phyloP scores from a whole-genome alignment of 1,139 yeast genomes.

The Blastobotrys petasosporus region DNA sequence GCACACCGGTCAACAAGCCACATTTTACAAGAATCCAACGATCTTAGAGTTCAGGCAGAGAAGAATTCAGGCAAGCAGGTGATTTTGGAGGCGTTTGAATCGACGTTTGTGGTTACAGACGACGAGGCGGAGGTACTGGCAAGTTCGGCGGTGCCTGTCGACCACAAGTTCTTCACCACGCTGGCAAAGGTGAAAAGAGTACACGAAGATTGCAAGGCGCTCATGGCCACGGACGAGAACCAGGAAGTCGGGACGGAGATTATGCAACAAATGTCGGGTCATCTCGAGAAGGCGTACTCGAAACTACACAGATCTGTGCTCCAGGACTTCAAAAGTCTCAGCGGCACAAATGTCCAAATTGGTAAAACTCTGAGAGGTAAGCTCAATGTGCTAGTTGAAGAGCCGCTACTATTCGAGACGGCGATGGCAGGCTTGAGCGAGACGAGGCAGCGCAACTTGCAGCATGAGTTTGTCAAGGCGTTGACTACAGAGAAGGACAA shows the following conservation, averaged over 20 bases:
- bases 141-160: constrained; percentile 28
- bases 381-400: constrained; percentile 33
- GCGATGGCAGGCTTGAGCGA: constrained; percentile 32
- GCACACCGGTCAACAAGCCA: constrained; percentile 28
- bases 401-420: constrained; percentile 34
- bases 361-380: constrained; percentile 26
- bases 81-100: constrained; percentile 52
- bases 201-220: constrained; percentile 60
- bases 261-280: constrained; percentile 53
- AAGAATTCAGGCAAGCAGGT: constrained; percentile 47
- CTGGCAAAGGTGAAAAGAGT: constrained; percentile 59
- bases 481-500: constrained; percentile 44
- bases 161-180: constrained; percentile 58
- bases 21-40: constrained; percentile 37
- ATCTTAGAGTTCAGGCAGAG: constrained; percentile 41
- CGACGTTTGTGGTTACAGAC: constrained; percentile 62
- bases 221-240: constrained; percentile 56
- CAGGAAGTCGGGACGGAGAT: constrained; percentile 67
- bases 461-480: constrained; percentile 44
- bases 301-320: constrained; percentile 41
- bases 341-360: constrained; percentile 24
- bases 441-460: constrained; percentile 29
- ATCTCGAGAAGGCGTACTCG: constrained; percentile 48
- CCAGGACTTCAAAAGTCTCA: constrained; percentile 30
- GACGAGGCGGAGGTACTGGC: constrained; percentile 47